A percentile compares a stretch with the other conserved stretches of the same genome.
These are phyloP conservation scores for Ailanthus altissimus DNA, from an alignment of 345 rosid genomes.

Conservation along the genomic window DNA sequence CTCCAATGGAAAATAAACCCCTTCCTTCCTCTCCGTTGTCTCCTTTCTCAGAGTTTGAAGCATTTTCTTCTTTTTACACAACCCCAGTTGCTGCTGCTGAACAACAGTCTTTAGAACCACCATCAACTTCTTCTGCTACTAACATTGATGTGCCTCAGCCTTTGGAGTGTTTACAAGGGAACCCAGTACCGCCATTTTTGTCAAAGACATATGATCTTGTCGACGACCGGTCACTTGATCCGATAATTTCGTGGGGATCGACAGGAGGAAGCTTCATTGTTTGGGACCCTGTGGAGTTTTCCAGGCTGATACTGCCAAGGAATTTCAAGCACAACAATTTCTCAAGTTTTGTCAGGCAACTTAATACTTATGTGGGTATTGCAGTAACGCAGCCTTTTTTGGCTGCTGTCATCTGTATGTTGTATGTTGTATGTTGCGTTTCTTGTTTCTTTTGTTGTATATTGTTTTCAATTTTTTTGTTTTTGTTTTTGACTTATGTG, in stretches of 20 bases:
- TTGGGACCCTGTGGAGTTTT: conserved; percentile 86
- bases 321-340: conserved; percentile 96
- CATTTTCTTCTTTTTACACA: conserved; percentile 16
- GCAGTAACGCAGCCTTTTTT: conserved; percentile 31
- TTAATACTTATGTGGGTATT: conserved; percentile 95
- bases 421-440: background rate
- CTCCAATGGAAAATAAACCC: conserved; percentile 15
- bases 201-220: conserved; percentile 87
- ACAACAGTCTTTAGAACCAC: background rate
- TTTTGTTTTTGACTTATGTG: conserved; percentile 14
- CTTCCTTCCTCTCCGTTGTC: conserved; percentile 6
- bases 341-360: conserved; percentile 97
- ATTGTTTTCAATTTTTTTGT: background rate
- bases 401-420: conserved; percentile 37
- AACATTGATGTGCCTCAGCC: conserved; percentile 47
- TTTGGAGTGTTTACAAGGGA: conserved; percentile 59
- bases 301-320: conserved; percentile 73
- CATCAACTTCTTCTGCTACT: background rate
- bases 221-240: conserved; percentile 72
- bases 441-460: conserved; percentile 5
- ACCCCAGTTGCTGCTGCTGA: conserved; percentile 7
- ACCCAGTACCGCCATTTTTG: conserved; percentile 73
- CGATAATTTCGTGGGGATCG: conserved; percentile 82
- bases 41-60: conserved; percentile 30
- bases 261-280: conserved; percentile 80